Base-by-base conservation (phyloP, 352 stramenopile species). In the Thalassiosira livingstoniorum region DNA sequence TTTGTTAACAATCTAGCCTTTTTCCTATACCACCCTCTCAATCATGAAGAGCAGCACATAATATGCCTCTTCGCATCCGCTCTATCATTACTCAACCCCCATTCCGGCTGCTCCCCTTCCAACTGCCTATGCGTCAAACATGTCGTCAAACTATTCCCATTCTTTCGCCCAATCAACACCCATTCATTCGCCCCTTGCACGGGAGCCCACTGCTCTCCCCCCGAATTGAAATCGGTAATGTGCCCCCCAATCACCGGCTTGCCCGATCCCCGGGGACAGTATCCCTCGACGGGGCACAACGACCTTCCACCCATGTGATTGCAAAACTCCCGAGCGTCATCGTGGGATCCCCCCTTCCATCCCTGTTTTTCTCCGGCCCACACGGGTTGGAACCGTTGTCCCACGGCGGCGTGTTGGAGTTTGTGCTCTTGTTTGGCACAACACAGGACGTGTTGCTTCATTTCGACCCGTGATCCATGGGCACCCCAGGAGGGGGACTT, bases 11-110 rank as follows among this genome's bases (percentile, higher is more conserved):
- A n/a, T n/a, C n/a, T n/a, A n/a, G n/a, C n/a, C n/a, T n/a, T n/a
- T n/a, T n/a, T n/a, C n/a, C n/a, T n/a, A n/a, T n/a, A n/a, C n/a
- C n/a, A n/a, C n/a, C n/a, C n/a, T n/a, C n/a, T n/a, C n/a, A n/a
- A n/a, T n/a, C n/a, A n/a, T n/a, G n/a, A n/a, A n/a, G n/a, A n/a
- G 25, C 77, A 84, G 60, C 77, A 84, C 54, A 84, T 70, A 47
- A 84, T 71, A 31, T 76, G 72, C 21, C 58, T 78, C 32, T 84
- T 78, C 3, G 42, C n/a, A n/a, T 64, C 39, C 23, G 63, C 55
- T 25, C 31, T 60, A 51, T 68, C 67, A 58, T 43, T 25, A n/a
- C 18, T 45, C 15, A 18, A 29, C 18, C 64, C 74, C 74, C 74
- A 82, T 34, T 39, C 10, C 25, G 60, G 35, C 23, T 21, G 7